Evolutionary conservation across 495 filamentous ascomycete genomes (phyloP).

Genomic region (Podospora comata): DNA sequence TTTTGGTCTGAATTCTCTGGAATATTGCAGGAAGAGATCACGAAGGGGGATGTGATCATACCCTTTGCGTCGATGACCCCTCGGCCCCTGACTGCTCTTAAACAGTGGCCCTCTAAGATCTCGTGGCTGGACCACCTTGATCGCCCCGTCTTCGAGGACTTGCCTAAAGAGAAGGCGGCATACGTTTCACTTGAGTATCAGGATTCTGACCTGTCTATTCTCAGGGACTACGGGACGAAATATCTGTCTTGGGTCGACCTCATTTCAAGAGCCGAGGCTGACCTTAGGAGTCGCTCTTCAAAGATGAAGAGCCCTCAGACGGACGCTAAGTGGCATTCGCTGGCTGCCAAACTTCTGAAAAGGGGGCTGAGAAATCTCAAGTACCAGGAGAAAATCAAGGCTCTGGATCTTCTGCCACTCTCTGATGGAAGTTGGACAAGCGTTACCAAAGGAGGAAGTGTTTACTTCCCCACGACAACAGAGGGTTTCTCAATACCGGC

Average conservation of each 20-base stretch:
- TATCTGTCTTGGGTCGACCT: background rate
- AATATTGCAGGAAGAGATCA: constrained; percentile 2
- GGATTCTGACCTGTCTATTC: background rate
- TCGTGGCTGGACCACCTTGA: constrained; percentile 17
- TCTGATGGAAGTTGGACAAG: constrained; percentile 4
- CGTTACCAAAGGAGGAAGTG: background rate
- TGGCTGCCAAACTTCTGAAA: constrained; percentile 12
- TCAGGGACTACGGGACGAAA: constrained; percentile 4
- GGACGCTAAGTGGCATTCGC: constrained; percentile 22
- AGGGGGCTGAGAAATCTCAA: background rate
- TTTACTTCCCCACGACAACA: constrained; percentile 11
- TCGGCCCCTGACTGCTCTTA: constrained; percentile 1
- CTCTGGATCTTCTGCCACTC: constrained; percentile 7
- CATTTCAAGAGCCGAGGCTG: constrained; percentile 8
- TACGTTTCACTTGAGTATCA: constrained; percentile 22
- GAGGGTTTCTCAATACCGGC: constrained; percentile 25
- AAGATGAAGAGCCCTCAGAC: constrained; percentile 15
- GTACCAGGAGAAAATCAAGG: background rate
- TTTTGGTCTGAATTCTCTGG: constrained; percentile 24
- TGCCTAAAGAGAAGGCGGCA: constrained; percentile 4
- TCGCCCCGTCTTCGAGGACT: constrained; percentile 24
- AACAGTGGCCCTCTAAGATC: background rate
- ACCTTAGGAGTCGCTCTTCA: constrained; percentile 12
- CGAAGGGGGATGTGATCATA: background rate
- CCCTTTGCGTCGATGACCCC: background rate